These are phyloP conservation scores for Amborella trichopoda DNA, from an alignment of 164 flowering plant genomes.

Conservation along the genomic window DNA sequence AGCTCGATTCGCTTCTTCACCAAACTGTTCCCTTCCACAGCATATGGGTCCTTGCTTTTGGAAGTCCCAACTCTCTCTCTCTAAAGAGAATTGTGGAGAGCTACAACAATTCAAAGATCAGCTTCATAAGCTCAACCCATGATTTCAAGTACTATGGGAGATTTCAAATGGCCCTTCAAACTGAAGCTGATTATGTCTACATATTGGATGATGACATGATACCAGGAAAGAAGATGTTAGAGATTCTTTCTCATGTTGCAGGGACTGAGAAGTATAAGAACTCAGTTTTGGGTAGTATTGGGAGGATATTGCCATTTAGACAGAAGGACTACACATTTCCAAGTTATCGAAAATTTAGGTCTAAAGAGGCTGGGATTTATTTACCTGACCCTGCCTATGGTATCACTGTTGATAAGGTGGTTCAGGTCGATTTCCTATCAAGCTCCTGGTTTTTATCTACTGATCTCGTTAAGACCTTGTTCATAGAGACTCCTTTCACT, in stretches of 20 bases:
- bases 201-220: constrained; percentile 97
- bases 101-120: constrained; percentile 74
- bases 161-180: constrained; percentile 94
- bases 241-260: constrained; percentile 83
- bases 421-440: constrained; percentile 93
- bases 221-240: constrained; percentile 82
- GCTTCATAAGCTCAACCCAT: constrained; percentile 79
- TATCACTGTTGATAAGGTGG: constrained; percentile 64
- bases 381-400: constrained; percentile 99
- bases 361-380: constrained; percentile 95
- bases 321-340: constrained; percentile 92
- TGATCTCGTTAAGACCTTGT: constrained; percentile 80
- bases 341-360: constrained; percentile 80
- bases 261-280: constrained; percentile 93
- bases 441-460: constrained; percentile 98
- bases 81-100: constrained; percentile 67
- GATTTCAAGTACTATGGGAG: constrained; percentile 97
- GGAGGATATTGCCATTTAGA: constrained; percentile 86
- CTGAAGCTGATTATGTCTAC: constrained; percentile 80
- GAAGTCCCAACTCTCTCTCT: constrained; percentile 76
- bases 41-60: constrained; percentile 88
- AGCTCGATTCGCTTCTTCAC: constrained; percentile 72
- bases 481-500: constrained; percentile 82
- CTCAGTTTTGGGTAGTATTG: constrained; percentile 90
- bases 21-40: constrained; percentile 85